Conservation (phyloP, 352 stramenopile species). For the Phytophthora kernoviae region DNA sequence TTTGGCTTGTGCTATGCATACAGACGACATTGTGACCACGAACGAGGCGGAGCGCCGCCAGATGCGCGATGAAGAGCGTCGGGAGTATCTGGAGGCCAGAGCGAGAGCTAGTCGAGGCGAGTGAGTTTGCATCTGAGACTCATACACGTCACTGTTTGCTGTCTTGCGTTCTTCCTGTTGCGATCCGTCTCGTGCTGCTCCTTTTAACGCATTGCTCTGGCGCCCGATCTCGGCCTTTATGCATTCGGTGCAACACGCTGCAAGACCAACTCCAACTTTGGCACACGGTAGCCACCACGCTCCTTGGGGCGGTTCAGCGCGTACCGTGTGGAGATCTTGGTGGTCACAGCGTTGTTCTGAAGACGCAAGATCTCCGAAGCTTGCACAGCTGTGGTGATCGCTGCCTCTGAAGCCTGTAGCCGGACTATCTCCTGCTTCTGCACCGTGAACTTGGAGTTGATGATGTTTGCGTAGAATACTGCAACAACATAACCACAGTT, state of each 20-base stretch:
- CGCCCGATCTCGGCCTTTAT: slow-evolving; percentile 16
- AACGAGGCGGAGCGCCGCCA: slow-evolving; percentile 79
- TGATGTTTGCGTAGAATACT: slow-evolving; percentile 85
- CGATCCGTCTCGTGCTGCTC: slow-evolving; percentile 9
- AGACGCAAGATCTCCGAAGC: slow-evolving; percentile 66
- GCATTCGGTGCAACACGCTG: slow-evolving; percentile 41
- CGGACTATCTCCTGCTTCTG: slow-evolving; percentile 70
- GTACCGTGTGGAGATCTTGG: slow-evolving; percentile 79
- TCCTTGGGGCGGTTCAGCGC: slow-evolving; percentile 58
- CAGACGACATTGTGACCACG: slow-evolving; percentile 84
- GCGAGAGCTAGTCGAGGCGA: slow-evolving; percentile 20
- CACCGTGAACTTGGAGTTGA: slow-evolving; percentile 78
- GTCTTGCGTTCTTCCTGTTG: slow-evolving; percentile 17
- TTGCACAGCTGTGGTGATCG: slow-evolving; percentile 79
- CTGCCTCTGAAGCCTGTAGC: slow-evolving; percentile 66
- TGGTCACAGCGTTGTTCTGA: slow-evolving; percentile 59
- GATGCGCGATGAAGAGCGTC: slow-evolving; percentile 58
- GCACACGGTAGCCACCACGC: slow-evolving; percentile 60
- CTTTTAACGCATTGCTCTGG: slow-evolving; percentile 11
- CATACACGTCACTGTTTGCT: slow-evolving; percentile 23
- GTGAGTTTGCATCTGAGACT: slow-evolving; percentile 20
- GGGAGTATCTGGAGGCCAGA: slow-evolving; percentile 44
- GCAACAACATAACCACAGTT: neutral
- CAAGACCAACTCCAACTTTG: slow-evolving; percentile 74
- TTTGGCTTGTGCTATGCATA: slow-evolving; percentile 14